phyloP scores from a whole-genome alignment of 2,329 filamentous ascomycete species.

The Berkeleyomyces basicola region DNA sequence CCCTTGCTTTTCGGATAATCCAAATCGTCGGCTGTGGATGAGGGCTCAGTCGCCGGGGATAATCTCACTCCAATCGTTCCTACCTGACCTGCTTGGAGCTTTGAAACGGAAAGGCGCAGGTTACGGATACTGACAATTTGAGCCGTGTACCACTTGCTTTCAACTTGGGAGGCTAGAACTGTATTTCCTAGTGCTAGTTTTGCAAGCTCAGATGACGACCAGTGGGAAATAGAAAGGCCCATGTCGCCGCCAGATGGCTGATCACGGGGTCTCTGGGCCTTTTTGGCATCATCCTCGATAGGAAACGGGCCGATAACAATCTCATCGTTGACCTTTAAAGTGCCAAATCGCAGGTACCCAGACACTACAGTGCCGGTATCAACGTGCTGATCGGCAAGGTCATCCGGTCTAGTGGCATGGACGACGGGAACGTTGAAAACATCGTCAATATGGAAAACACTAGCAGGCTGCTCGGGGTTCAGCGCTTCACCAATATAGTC shows the following conservation, averaged over 20 bases:
- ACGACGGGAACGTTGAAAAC: slow-evolving; percentile 60
- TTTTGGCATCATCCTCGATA: slow-evolving; percentile 26
- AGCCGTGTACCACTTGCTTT: slow-evolving; percentile 63
- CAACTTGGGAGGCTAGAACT: slow-evolving; percentile 33
- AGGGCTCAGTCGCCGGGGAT: slow-evolving; percentile 24
- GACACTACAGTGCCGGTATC: slow-evolving; percentile 59
- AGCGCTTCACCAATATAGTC: slow-evolving; percentile 38
- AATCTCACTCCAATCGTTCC: slow-evolving; percentile 72
- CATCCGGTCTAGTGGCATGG: slow-evolving; percentile 21
- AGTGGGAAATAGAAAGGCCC: slow-evolving; percentile 33
- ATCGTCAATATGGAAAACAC: slow-evolving; percentile 81
- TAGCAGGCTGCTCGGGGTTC: slow-evolving; percentile 42
- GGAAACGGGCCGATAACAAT: slow-evolving; percentile 68
- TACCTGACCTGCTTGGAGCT: slow-evolving; percentile 63
- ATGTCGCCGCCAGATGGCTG: slow-evolving; percentile 22
- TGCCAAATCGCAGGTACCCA: slow-evolving; percentile 67
- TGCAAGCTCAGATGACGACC: slow-evolving; percentile 35
- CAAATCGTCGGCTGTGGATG: slow-evolving; percentile 18
- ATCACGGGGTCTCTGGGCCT: slow-evolving; percentile 24
- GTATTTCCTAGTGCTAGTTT: slow-evolving; percentile 36
- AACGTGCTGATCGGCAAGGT: slow-evolving; percentile 23
- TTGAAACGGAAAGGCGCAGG: slow-evolving; percentile 64
- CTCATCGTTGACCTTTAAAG: slow-evolving; percentile 58
- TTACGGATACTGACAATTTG: slow-evolving; percentile 77
- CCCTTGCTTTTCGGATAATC: slow-evolving; percentile 14